phyloP scores from a whole-genome alignment of 306 rosid genomes.

The Cucumis cinereus region DNA sequence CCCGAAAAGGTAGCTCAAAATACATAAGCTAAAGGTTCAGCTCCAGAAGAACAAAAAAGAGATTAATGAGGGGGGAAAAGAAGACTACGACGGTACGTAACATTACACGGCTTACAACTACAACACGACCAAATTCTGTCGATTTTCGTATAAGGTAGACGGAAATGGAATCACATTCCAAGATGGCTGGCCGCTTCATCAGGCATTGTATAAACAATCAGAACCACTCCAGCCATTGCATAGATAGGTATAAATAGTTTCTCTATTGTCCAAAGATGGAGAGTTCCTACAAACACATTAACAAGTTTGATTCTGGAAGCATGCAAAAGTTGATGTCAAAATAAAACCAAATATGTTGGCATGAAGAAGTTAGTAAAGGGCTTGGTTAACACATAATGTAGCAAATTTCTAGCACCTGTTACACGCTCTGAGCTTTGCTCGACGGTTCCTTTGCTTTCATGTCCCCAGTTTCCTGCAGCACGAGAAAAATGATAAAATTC shows the following conservation, averaged over 20 bases:
- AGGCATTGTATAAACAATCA: slow-evolving; percentile 22
- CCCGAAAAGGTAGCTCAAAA: not conserved
- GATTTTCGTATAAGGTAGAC: slow-evolving; percentile 18
- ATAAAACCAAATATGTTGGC: not conserved
- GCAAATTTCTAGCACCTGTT: slow-evolving; percentile 6
- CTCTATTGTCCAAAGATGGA: slow-evolving; percentile 16
- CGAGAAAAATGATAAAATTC: not conserved
- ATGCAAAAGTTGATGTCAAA: not conserved
- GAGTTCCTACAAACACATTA: not conserved
- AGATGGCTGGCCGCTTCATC: slow-evolving; percentile 15
- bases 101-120: not conserved
- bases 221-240: slow-evolving; percentile 37
- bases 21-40: slow-evolving; percentile 6
- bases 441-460: slow-evolving; percentile 51
- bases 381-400: not conserved
- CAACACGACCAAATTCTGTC: slow-evolving; percentile 25
- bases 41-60: not conserved
- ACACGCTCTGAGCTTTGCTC: slow-evolving; percentile 75
- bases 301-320: not conserved
- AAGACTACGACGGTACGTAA: not conserved
- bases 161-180: slow-evolving; percentile 17
- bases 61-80: not conserved
- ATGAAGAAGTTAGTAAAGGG: not conserved
- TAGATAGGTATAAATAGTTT: slow-evolving; percentile 29
- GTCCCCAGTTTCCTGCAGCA: slow-evolving; percentile 63